Base-by-base conservation (phyloP, 2,329 filamentous ascomycete species). In the Aspergillus sp. region DNA sequence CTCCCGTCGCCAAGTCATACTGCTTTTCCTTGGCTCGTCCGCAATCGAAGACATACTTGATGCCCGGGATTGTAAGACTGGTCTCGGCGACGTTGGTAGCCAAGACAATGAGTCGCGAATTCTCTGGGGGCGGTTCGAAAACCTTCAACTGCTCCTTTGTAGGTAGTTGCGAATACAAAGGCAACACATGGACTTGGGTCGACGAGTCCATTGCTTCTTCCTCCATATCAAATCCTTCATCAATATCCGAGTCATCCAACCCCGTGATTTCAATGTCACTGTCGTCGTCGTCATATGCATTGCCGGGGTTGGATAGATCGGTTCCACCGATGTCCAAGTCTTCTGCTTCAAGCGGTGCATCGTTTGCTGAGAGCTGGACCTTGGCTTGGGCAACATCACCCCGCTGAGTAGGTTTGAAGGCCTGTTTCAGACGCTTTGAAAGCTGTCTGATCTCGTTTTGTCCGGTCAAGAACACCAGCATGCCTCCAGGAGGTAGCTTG, bases 51-150 rank as follows among this genome's bases (percentile, higher is more conserved):
- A 99, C 95, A 71, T 97, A 99, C 61, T 91, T 87, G 62, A 96
- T 93, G 1, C 92, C 93, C 0, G 95, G 94, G 58, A 99, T 99
- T 0, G 95, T 99, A 72, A 99, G 83, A 85, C 91, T 96, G 0
- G 95, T 99, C 76, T 99, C 95, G 0, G 95, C 95, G 49, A 99
- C 92, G 75, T 99, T 99, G 49, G 95, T 99, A 0, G 95, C 92
- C 46, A 99, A 79, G 4, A 99, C 90, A 54, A 99, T 90, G 24
- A 95, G 84, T 9, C 95, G 87, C 9, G 90, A 90, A 16, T 90
- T 90, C 57, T 93, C 90, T 0, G 94, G 93, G 0, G 91, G 86
- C 0, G 89, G 83, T 63, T 96, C 89, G 68, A 99, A 99, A 10
- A 99, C 92, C 60, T 87, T 87, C 72, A 97, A 84, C 76, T 99